phyloP scores from a whole-genome alignment of 306 rosid species.

The Mimosa bimucronata region DNA sequence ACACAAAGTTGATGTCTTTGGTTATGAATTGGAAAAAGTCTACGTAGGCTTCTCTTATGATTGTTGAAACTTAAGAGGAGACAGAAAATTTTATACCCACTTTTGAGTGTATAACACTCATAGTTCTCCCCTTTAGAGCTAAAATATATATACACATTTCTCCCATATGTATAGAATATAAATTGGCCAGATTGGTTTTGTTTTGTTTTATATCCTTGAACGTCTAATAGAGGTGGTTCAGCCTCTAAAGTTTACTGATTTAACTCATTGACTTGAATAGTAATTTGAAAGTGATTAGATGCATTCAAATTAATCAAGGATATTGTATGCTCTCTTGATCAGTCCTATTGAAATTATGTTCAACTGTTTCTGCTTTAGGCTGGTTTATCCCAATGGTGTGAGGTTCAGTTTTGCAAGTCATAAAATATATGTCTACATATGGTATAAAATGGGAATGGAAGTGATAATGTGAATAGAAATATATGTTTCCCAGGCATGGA shows the following conservation, averaged over 20 bases:
- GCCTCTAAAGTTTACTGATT: background rate
- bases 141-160: background rate
- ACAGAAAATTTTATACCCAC: background rate
- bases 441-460: background rate
- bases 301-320: background rate
- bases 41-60: background rate
- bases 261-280: background rate
- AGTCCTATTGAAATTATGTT: background rate
- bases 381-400: background rate
- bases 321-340: background rate
- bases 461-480: too few relatives aligned
- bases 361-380: background rate
- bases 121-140: background rate
- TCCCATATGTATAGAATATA: background rate
- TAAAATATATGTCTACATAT: background rate
- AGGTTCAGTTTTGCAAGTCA: constrained; percentile 1
- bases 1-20: background rate
- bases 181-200: background rate
- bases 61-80: background rate
- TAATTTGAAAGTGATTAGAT: background rate
- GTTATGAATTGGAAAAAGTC: background rate
- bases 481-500: background rate
- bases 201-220: background rate
- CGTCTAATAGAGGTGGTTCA: background rate
- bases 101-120: background rate